Conservation (phyloP, 2,329 filamentous ascomycete species). For the Cordyceps pruinosa region DNA sequence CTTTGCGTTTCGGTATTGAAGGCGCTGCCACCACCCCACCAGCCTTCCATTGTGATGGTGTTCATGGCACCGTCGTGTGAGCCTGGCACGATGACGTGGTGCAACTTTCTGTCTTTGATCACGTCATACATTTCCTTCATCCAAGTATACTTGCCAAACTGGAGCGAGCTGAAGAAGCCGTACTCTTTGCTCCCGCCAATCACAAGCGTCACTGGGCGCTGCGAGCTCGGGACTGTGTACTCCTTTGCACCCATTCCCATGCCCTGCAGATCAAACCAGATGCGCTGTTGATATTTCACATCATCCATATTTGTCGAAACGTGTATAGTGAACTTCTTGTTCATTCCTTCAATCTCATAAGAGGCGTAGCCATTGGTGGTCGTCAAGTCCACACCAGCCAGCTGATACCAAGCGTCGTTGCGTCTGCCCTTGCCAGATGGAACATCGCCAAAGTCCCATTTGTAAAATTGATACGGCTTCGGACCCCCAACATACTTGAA, state of each 20-base stretch:
- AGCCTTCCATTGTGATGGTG: no score
- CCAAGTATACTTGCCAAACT: neutral
- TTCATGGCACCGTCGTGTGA: neutral
- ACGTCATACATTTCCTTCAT: neutral
- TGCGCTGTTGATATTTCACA: neutral
- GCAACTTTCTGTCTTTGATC: neutral
- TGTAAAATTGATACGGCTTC: no score
- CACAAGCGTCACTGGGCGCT: neutral
- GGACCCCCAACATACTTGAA: no score
- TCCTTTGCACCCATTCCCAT: neutral
- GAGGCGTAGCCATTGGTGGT: no score
- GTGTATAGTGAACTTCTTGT: neutral
- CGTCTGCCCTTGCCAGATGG: no score
- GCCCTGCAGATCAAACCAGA: neutral
- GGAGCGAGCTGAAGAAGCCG: neutral
- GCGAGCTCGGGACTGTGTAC: neutral
- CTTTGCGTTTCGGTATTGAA: neutral
- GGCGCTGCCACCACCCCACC: neutral
- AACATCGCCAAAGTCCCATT: no score
- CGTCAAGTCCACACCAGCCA: no score
- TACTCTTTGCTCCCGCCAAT: neutral
- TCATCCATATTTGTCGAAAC: neutral
- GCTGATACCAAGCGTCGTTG: no score
- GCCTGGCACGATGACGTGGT: neutral
- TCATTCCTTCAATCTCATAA: neutral